Evolutionary conservation across 768 basidiomycete genomes (phyloP), one percentile per base, ranked within the genome.

Genomic region (Phanerodontia chrysosporium): DNA sequence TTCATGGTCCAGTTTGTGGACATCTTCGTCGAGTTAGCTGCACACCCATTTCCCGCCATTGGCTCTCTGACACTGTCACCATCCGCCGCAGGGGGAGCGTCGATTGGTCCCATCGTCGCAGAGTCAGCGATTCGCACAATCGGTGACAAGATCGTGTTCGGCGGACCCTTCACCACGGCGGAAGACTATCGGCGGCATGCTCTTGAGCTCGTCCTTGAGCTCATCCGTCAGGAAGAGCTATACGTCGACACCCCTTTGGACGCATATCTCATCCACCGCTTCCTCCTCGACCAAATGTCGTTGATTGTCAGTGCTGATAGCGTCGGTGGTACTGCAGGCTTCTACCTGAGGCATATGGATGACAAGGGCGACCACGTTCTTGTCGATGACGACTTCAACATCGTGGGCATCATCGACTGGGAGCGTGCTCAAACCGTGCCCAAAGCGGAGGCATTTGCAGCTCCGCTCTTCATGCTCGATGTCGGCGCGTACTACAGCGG

Each of bases 381-480:
- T 36, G 59, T 69, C 29, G 62, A 70, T 45, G 58, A 65, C n/a
- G 56, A 64, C 9, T 58, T 63, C 46, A 48, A 66, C 21, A 64
- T 70, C 32, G 51, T 61, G 3, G 62, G 65, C 12, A 63, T 70
- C 45, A 68, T 74, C 39, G 68, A 74, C 52, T 73, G 73, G 73
- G 73, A 73, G 56, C 70, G 64, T 64, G 58, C 58, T 2, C 58
- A 59, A 27, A 54, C 58, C 21, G 35, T 59, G 14, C 45, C 21
- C 62, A 44, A n/a, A 68, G 52, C 24, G 22, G 62, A 63, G 29
- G 62, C 62, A 2, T 63, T 63, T 48, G 39, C 36, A n/a, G 54
- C 59, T 4, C 62, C 62, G n/a, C 29, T 60, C 18, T 63, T 51
- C 42, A 54, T 61, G 29, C 27, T 63, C 48, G 55, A 60, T 28